Base-by-base conservation (phyloP, 2,329 filamentous ascomycete genomes). In the Ophiostoma australiae region DNA sequence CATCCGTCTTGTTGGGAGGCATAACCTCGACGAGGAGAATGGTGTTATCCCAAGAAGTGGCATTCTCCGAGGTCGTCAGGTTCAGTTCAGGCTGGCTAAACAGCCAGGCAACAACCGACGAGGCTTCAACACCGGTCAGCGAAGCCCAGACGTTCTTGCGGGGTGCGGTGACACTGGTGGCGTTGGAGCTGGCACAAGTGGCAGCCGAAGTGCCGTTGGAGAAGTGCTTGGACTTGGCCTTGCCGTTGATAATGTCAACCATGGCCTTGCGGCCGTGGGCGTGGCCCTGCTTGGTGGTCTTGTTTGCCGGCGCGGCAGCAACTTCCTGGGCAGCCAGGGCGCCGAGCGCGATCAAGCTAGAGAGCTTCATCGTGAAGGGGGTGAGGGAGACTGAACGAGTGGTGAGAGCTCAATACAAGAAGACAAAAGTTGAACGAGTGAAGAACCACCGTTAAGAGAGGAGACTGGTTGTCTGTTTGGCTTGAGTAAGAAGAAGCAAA, bases 1-100 rank as follows among this genome's bases (percentile, higher is more conserved):
- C 81, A 71, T 83, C 83, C 0, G 82, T 83, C 77, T 86, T 86
- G 76, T 85, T 85, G 0, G 83, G 83, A 31, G 76, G 74, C 69
- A 84, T 76, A 0, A 81, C 72, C 74, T 84, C 82, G 1, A 79
- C 75, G 2, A 78, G 73, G 4, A 78, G 69, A 11, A 76, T 78
- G 69, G 76, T 77, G 73, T 81, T 80, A 65, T 81, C 79, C 80
- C 80, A 81, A 5, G 75, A 74, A 0, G 76, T 76, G 2, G 79
- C 79, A 8, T 80, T 74, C 13, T 80, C 79, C 5, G 74, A 70
- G 0, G 73, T 63, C 1, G 80, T 81, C 55, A 83, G 75, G 72
- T 83, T 83, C 58, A 83, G 75, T 23, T 80, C 79, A 1, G 74
- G 67, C 72, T 81, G 80, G 0, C 74, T 76, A 71, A 82, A 81